Conservation (phyloP, 1,284 basidiomycete species). For the Sporisorium scitamineum region DNA sequence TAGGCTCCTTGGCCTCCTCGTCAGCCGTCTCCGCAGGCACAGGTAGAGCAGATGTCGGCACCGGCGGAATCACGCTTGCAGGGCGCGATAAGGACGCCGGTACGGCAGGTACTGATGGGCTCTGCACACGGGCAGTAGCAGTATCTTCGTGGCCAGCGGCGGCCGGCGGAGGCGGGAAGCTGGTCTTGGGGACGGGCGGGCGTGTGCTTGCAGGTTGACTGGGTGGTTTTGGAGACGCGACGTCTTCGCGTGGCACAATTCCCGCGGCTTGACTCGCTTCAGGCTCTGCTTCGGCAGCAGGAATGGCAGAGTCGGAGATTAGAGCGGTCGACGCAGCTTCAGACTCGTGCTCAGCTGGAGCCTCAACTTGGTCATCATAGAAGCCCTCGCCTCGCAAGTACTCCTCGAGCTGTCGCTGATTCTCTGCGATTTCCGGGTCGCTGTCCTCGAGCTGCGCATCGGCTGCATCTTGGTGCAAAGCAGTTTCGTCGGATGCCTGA, state of each 20-base stretch:
- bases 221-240: constrained; percentile 37
- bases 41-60: constrained; percentile 21
- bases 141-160: constrained; percentile 14
- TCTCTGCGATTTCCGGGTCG: constrained; percentile 48
- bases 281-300: constrained; percentile 3
- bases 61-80: constrained; percentile 33
- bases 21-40: constrained; percentile 16
- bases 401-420: constrained; percentile 51
- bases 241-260: constrained; percentile 13
- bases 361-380: constrained; percentile 29
- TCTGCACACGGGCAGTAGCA: constrained; percentile 19
- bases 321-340: background rate
- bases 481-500: background rate
- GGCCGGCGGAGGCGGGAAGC: constrained; percentile 33
- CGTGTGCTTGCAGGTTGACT: constrained; percentile 54
- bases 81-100: constrained; percentile 9
- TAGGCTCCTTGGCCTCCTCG: constrained; percentile 8
- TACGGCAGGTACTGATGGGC: constrained; percentile 6
- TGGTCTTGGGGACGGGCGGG: constrained; percentile 52
- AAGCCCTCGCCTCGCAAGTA: constrained; percentile 51
- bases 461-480: background rate
- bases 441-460: constrained; percentile 21
- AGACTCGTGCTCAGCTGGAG: constrained; percentile 10
- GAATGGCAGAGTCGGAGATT: background rate
- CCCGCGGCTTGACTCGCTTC: background rate